Percentiles rank a stretch among this genome's conserved stretches.
Conservation (phyloP, 129 eudicot genomes). For the Cynara cardunculus region DNA sequence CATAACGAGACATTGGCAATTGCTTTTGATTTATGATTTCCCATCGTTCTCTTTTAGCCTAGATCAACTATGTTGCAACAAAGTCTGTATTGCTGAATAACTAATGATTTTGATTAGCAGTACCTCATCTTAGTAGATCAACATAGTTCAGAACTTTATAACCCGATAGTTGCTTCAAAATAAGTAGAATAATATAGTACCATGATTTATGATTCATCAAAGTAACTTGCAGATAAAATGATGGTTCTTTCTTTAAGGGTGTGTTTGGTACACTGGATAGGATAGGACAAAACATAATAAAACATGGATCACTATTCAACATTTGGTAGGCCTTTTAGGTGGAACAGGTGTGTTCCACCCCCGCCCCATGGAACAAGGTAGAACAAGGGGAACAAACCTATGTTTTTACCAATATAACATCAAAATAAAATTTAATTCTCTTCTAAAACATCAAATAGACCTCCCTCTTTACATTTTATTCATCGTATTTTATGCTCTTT, state of each 20-base stretch:
- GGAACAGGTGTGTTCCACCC: too few relatives aligned
- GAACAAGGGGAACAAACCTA: too few relatives aligned
- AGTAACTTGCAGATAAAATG: background rate
- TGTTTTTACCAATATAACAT: too few relatives aligned
- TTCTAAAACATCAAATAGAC: too few relatives aligned
- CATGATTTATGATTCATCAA: background rate
- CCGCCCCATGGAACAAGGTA: too few relatives aligned
- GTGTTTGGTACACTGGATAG: too few relatives aligned
- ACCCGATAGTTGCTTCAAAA: background rate
- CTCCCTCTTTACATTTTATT: too few relatives aligned
- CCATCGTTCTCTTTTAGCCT: background rate
- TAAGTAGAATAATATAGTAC: background rate
- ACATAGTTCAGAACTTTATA: background rate
- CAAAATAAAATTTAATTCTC: too few relatives aligned
- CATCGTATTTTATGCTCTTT: too few relatives aligned
- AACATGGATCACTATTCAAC: too few relatives aligned
- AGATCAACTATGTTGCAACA: background rate
- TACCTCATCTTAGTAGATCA: background rate
- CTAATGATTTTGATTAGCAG: background rate
- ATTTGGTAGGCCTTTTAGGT: too few relatives aligned
- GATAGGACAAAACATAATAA: too few relatives aligned
- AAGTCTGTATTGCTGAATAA: background rate
- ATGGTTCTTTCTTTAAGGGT: background rate
- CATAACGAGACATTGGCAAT: background rate
- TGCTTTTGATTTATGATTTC: background rate